Conservation (phyloP, 139 green algal species). For the Volvox africanus region DNA sequence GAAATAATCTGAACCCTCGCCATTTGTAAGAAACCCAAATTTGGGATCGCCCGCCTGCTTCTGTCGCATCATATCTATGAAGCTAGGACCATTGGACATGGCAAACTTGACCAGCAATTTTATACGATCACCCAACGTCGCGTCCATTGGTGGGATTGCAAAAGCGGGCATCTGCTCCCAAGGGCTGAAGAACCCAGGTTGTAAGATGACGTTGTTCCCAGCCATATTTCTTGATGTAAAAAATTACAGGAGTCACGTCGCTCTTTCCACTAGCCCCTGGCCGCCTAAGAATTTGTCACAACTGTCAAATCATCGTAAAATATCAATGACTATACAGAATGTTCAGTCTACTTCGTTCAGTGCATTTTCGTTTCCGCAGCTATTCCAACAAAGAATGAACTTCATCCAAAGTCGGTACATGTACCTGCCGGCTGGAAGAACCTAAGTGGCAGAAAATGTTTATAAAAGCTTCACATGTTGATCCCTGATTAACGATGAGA, state of each 20-base stretch:
- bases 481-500: too few relatives aligned
- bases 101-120: conserved; percentile 59
- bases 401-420: too few relatives aligned
- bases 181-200: conserved; percentile 32
- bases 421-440: too few relatives aligned
- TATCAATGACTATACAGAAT: too few relatives aligned
- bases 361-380: too few relatives aligned
- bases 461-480: too few relatives aligned
- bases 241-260: background rate
- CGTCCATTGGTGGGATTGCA: conserved; percentile 36
- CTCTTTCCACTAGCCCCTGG: too few relatives aligned
- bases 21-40: conserved; percentile 63
- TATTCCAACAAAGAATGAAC: too few relatives aligned
- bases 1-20: conserved; percentile 58
- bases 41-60: conserved; percentile 68
- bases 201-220: background rate
- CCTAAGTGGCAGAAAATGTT: too few relatives aligned
- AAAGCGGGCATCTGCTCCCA: conserved; percentile 50
- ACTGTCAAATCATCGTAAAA: too few relatives aligned
- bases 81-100: conserved; percentile 59
- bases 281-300: too few relatives aligned
- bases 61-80: conserved; percentile 64
- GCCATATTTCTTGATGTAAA: background rate
- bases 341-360: too few relatives aligned
- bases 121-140: conserved; percentile 42